Evolutionary conservation across 2,329 filamentous ascomycete species (phyloP).

Genomic region (Penicillium sp.): DNA sequence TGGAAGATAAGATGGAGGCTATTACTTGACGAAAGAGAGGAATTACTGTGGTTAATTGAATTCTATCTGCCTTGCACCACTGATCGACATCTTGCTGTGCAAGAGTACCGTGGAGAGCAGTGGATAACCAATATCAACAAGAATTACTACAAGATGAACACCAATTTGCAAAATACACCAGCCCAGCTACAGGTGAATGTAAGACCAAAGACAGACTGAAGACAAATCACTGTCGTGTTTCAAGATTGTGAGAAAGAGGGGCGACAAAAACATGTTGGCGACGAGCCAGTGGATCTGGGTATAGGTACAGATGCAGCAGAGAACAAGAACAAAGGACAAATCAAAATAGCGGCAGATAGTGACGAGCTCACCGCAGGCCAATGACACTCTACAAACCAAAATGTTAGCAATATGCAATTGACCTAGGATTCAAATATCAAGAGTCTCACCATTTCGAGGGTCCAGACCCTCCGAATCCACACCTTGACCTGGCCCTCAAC

Average conservation of each 20-base stretch:
- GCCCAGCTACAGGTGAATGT: slow-evolving; percentile 14
- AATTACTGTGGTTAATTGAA: not conserved
- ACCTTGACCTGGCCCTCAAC: slow-evolving; percentile 92
- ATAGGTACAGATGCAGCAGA: slow-evolving; percentile 23
- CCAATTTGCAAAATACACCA: slow-evolving; percentile 24
- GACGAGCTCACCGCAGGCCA: slow-evolving; percentile 62
- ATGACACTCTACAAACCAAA: slow-evolving; percentile 68
- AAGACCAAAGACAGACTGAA: slow-evolving; percentile 1
- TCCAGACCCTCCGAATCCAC: slow-evolving; percentile 98
- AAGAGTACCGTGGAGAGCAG: not conserved
- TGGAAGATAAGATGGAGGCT: not conserved
- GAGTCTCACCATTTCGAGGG: slow-evolving; percentile 78
- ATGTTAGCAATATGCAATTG: slow-evolving; percentile 20
- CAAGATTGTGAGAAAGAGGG: slow-evolving; percentile 14
- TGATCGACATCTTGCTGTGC: slow-evolving; percentile 13
- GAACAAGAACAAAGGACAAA: slow-evolving; percentile 16
- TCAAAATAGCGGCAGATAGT: slow-evolving; percentile 6
- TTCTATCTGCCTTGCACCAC: slow-evolving; percentile 8
- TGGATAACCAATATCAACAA: slow-evolving; percentile 17
- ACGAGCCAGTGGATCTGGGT: slow-evolving; percentile 25
- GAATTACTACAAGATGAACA: slow-evolving; percentile 15
- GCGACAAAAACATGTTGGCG: slow-evolving; percentile 19
- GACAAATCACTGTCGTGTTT: not conserved
- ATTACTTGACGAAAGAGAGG: not conserved
- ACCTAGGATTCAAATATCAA: not conserved